These are phyloP conservation scores for Kwoniella pini DNA, from an alignment of 768 basidiomycete genomes.

Conservation along the genomic window DNA sequence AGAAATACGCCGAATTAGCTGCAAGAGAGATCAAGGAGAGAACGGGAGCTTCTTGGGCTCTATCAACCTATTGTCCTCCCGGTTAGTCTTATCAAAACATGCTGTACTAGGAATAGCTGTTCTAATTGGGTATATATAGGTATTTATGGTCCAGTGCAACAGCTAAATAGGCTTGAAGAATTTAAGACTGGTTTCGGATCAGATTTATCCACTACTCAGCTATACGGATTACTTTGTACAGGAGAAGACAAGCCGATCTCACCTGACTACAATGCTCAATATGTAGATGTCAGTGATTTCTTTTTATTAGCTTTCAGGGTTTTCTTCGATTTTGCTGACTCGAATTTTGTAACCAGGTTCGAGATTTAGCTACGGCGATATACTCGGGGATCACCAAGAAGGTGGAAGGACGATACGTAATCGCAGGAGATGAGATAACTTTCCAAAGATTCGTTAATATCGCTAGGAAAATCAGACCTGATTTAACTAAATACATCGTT, in stretches of 20 bases:
- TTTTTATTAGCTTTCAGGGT: too few relatives aligned
- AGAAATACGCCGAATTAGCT: conserved; percentile 42
- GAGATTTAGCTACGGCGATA: conserved; percentile 12
- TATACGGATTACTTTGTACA: conserved; percentile 6
- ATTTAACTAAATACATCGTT: conserved; percentile 14
- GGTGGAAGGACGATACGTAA: conserved; percentile 14
- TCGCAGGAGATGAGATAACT: not conserved
- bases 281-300: conserved; percentile 30
- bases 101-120: not conserved
- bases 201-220: conserved; percentile 21
- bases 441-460: conserved; percentile 6
- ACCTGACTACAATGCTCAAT: conserved; percentile 10
- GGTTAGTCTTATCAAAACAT: too few relatives aligned
- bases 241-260: conserved; percentile 19
- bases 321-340: too few relatives aligned
- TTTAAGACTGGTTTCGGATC: not conserved
- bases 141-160: conserved; percentile 38
- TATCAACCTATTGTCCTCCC: conserved; percentile 38
- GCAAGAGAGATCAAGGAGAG: conserved; percentile 27
- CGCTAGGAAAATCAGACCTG: conserved; percentile 16
- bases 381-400: conserved; percentile 14
- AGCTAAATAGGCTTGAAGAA: conserved; percentile 11
- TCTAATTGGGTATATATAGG: conserved; percentile 5
- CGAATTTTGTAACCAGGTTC: conserved; percentile 18
- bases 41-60: conserved; percentile 20